Evolutionary conservation across 176 grass and related monocot species (phyloP), one percentile per base, ranked within the genome.

Genomic region (Puya raimondii): DNA sequence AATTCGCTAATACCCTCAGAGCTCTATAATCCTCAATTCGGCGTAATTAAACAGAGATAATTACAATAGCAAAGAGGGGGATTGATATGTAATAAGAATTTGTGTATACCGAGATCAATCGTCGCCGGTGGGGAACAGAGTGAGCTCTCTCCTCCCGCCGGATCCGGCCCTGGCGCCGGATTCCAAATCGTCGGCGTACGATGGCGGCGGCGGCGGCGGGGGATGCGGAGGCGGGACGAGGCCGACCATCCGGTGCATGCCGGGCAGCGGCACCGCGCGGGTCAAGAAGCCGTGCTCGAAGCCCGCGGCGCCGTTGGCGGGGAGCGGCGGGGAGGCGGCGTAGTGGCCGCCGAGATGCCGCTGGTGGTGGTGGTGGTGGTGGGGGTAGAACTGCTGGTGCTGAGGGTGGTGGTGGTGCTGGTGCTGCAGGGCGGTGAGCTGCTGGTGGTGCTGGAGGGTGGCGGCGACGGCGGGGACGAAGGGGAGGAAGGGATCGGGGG

Each of bases 51-150:
- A 49, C 21, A 20, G n/a, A n/a, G 3, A 9, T 18, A 61, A 56
- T 13, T 56, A 56, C 16, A 56, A 12, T 56, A 56, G 52, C 33
- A 42, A 56, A 56, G 52, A 56, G 16, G 52, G 16, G 21, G 56
- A 61, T 18, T 18, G n/a, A 61, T 10, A 9, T 52, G 17, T 2
- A 25, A 23, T 7, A 12, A 11, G 47, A 50, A 53, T 23, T 23
- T 14, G 48, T 15, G 26, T 23, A 70, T 70, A 70, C 50, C 50
- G 18, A 52, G 26, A 51, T 52, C 80, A 87, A 69, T 96, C 88
- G 26, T 87, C 85, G 22, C 86, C 79, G 29, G 87, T 91, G 16
- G 91, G 91, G 74, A 96, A 96, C 47, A 96, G 85, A 13, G 88
- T 96, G 0, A 96, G 82, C 76, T 88, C 91, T 74, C 85, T 88